phyloP scores from a whole-genome alignment of 2,329 filamentous ascomycete species.

The Ascochyta lentis region DNA sequence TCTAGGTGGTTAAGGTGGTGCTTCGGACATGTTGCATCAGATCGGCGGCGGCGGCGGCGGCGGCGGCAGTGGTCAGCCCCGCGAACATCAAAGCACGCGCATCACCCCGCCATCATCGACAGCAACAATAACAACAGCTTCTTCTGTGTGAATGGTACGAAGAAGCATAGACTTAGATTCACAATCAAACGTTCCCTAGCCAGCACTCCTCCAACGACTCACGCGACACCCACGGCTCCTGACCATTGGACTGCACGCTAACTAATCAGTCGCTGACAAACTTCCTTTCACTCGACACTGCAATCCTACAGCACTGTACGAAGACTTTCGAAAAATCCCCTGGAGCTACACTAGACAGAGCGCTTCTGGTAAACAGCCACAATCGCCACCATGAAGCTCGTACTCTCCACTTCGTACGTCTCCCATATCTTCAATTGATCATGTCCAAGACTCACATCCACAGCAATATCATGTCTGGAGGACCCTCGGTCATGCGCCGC shows the following conservation, averaged over 20 bases:
- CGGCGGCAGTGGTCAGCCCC: conserved; percentile 20
- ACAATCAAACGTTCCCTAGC: not conserved
- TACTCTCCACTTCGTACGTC: conserved; percentile 84
- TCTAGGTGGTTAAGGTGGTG: not conserved
- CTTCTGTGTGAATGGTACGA: not conserved
- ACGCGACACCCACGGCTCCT: not conserved
- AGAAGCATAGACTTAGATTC: not conserved
- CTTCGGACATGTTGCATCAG: conserved; percentile 18
- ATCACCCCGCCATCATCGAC: conserved; percentile 27
- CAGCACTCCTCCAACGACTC: not conserved
- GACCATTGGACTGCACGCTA: conserved; percentile 4
- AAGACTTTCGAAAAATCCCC: not conserved
- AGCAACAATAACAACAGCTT: not conserved
- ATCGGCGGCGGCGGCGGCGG: conserved; percentile 21
- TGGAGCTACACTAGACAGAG: not conserved
- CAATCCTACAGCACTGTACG: not conserved
- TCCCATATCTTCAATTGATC: not conserved
- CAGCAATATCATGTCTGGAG: conserved; percentile 84
- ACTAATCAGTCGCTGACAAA: conserved; percentile 16
- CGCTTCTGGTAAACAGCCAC: not conserved
- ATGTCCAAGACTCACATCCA: conserved; percentile 50
- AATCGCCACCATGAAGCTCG: conserved; percentile 71
- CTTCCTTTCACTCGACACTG: conserved; percentile 1
- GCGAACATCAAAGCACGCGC: conserved; percentile 27
- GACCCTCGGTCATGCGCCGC: conserved; percentile 83